phyloP scores from a whole-genome alignment of 192 early-diverging fungal genomes.

The Coemansia sp. region DNA sequence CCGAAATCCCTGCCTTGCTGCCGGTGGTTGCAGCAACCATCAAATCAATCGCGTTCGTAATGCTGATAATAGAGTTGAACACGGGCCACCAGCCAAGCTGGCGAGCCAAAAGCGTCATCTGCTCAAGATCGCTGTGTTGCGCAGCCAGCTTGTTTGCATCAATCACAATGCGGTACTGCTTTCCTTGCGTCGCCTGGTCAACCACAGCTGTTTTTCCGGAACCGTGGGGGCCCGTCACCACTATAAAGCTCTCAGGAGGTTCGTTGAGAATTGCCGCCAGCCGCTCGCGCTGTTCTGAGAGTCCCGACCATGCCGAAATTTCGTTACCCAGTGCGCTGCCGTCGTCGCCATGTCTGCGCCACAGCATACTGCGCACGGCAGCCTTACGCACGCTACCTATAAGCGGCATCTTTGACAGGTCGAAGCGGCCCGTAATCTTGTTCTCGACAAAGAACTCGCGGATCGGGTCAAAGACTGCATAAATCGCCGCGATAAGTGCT shows the following conservation, averaged over 20 bases:
- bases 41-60: constrained; percentile 76
- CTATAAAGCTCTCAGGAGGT: constrained; percentile 73
- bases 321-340: constrained; percentile 11
- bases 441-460: constrained; percentile 87
- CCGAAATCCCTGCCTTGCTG: constrained; percentile 78
- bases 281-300: constrained; percentile 33
- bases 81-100: constrained; percentile 92
- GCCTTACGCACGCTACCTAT: constrained; percentile 35
- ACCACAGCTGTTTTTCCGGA: constrained; percentile 78
- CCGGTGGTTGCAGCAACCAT: constrained; percentile 87
- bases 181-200: constrained; percentile 61
- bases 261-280: constrained; percentile 52
- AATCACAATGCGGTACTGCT: constrained; percentile 74
- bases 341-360: constrained; percentile 6
- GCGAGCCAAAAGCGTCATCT: constrained; percentile 72
- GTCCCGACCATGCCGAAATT: constrained; percentile 42
- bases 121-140: constrained; percentile 66
- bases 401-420: constrained; percentile 45
- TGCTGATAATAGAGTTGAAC: constrained; percentile 73
- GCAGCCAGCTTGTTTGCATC: constrained; percentile 75
- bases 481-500: constrained; percentile 71
- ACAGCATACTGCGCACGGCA: constrained; percentile 30
- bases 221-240: constrained; percentile 83
- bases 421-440: constrained; percentile 78
- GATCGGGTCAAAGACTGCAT: constrained; percentile 85